Percentiles rank a stretch among this genome's conserved stretches.
These are phyloP conservation scores for Clonostachys sp. DNA, from an alignment of 2,329 filamentous ascomycete genomes.

Conservation along the genomic window DNA sequence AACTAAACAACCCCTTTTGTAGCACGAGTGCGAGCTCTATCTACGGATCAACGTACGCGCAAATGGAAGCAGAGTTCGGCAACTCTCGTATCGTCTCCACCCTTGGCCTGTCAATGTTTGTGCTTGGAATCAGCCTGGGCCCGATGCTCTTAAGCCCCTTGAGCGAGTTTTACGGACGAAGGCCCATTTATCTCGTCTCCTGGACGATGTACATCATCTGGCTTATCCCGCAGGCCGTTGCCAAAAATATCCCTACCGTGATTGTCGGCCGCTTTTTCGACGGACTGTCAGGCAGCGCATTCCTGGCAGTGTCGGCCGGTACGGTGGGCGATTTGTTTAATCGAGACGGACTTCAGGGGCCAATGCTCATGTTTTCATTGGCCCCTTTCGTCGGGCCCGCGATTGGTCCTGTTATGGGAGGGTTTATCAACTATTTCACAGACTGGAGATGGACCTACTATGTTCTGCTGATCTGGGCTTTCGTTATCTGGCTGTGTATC, in stretches of 20 bases:
- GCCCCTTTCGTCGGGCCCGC: constrained; percentile 60
- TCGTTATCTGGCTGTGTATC: constrained; percentile 58
- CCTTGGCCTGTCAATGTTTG: constrained; percentile 77
- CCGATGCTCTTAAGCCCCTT: constrained; percentile 60
- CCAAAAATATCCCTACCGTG: constrained; percentile 75
- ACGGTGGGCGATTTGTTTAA: constrained; percentile 80
- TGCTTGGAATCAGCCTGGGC: constrained; percentile 67
- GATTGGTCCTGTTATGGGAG: constrained; percentile 60
- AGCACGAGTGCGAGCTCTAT: constrained; percentile 85
- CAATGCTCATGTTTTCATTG: constrained; percentile 78
- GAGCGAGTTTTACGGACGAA: constrained; percentile 76
- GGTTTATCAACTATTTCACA: constrained; percentile 75
- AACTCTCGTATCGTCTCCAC: constrained; percentile 69
- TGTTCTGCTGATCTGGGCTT: constrained; percentile 76
- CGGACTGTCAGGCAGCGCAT: constrained; percentile 65
- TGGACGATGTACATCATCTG: constrained; percentile 74
- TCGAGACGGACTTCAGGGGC: constrained; percentile 63
- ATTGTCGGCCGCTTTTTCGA: constrained; percentile 74
- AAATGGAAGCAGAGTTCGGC: constrained; percentile 72
- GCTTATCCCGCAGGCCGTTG: constrained; percentile 76
- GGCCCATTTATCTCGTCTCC: constrained; percentile 73
- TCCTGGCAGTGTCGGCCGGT: constrained; percentile 72
- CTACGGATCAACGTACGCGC: constrained; percentile 77
- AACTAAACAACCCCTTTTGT: neutral
- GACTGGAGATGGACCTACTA: constrained; percentile 84